Evolutionary conservation across 176 grass and related monocot species (phyloP), one percentile per base, ranked within the genome.

Genomic region (Triticum urartu): DNA sequence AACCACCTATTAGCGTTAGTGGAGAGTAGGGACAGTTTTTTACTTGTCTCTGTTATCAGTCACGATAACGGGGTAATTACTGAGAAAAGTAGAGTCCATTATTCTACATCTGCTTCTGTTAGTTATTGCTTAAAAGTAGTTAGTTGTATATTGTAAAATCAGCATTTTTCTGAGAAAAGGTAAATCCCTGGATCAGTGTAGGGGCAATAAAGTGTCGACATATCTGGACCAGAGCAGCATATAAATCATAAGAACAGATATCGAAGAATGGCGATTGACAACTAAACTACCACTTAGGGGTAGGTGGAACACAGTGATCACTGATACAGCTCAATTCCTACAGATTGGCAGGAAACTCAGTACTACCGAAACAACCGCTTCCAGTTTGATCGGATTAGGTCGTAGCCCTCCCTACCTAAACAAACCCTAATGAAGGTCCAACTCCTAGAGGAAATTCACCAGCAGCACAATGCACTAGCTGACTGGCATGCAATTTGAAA

Each of bases 191-290:
- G 69, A 72, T 72, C 36, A 72, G 69, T 42, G 21, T 43, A 24
- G 69, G 21, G 69, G 21, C 69, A 11, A 24, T 11, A 72, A 71
- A 21, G 21, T 24, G 69, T 43, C 21, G 11, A 72, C 20, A 13
- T 72, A 21, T 39, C 69, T 21, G 36, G n/a, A 72, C 2, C 69
- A 73, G n/a, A 32, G 76, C 68, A 40, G 30, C 75, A 52, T 17
- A 71, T 85, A 79, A 79, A 89, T 84, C 38, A 84, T 15, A 65
- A 33, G 81, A 83, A 73, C 9, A 83, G 24, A 54, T 68, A 67
- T 54, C 32, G 45, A 42, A 79, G 5, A 83, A 73, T 3, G 11
- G 75, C 11, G 24, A 13, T 25, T 24, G 21, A 5, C 24, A 79
- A 66, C 11, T 66, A 59, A 86, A 11, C 20, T 64, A 11, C 30